Base-by-base conservation (phyloP, 176 grass and related monocot genomes). In the Bonia amplexicaulis region DNA sequence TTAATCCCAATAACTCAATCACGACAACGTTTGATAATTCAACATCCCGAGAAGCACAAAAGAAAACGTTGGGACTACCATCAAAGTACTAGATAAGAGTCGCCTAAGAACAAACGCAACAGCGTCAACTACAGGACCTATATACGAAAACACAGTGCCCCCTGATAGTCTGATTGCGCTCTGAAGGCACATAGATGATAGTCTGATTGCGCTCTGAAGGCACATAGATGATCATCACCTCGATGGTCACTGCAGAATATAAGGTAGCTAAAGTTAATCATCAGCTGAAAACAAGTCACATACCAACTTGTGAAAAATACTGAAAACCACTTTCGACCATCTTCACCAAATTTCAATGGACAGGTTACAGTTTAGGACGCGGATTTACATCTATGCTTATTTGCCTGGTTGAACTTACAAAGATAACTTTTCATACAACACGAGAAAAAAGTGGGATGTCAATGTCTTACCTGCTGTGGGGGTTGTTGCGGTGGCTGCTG, bases 401-500 rank as follows among this genome's bases (percentile, higher is more conserved):
- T 63, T 86, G 51, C 12, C 20, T n/a, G 14, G 14, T 62, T 33
- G 10, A 44, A 39, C 16, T 69, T 22, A 19, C 31, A 76, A 29
- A 4, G 9, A 68, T n/a, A 39, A 29, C 15, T 48, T 29, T 16
- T 31, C 48, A 42, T 22, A 62, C 22, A 52, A 59, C 13, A 83
- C 73, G 7, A 66, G 33, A 29, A 7, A 31, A 48, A 41, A 7
- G 17, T 19, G 26, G 35, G 13, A 57, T 26, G n/a, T 54, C 29
- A 7, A 27, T 76, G 29, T 37, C 77, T 79, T 73, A 88, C 93
- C 93, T 92, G 86, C 77, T 92, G 92, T 4, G 60, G 77, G 10
- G 68, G 91, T 15, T 93, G 94, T 31, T 63, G 87, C 35, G 71
- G 31, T 33, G 0, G 31, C 93, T 92, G 86, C 77, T 92, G 92